Evolutionary conservation across 169 alveolate species (phyloP).

Genomic region (Plasmodium gonderi): DNA sequence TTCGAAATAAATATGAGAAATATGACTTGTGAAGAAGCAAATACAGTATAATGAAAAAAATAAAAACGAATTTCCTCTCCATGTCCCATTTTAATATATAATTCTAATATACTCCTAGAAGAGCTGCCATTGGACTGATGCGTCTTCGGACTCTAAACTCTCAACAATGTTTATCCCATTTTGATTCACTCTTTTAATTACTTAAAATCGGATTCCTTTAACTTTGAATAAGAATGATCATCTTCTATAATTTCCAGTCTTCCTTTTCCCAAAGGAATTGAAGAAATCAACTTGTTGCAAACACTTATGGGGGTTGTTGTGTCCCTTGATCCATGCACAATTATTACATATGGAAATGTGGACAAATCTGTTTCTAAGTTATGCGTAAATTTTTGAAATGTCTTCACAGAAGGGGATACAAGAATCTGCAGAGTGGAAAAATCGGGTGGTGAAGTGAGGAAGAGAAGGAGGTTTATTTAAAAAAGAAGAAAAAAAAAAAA

Average conservation of each 20-base stretch:
- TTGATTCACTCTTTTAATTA: not conserved
- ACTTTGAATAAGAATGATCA: conserved; percentile 68
- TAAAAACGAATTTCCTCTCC: not conserved
- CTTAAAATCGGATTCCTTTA: conserved; percentile 67
- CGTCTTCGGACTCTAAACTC: too few relatives aligned
- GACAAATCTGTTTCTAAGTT: conserved; percentile 55
- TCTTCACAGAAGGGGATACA: conserved; percentile 72
- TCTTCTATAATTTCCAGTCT: conserved; percentile 62
- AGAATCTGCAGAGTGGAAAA: conserved; percentile 16
- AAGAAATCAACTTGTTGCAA: conserved; percentile 39
- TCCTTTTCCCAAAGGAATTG: conserved; percentile 65
- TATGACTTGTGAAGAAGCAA: too few relatives aligned
- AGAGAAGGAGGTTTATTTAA: too few relatives aligned
- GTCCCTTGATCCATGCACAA: conserved; percentile 68
- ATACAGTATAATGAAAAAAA: not conserved
- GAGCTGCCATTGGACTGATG: not conserved
- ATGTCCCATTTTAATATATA: not conserved
- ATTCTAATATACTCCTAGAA: not conserved
- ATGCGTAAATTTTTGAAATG: conserved; percentile 70
- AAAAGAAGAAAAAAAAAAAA: not conserved
- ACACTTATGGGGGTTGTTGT: conserved; percentile 32
- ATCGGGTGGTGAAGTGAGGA: not conserved
- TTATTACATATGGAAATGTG: conserved; percentile 67
- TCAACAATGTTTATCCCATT: too few relatives aligned
- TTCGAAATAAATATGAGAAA: not conserved